These are phyloP conservation scores for Podaxis carcinomalis DNA, from an alignment of 768 basidiomycete genomes.

Conservation along the genomic window DNA sequence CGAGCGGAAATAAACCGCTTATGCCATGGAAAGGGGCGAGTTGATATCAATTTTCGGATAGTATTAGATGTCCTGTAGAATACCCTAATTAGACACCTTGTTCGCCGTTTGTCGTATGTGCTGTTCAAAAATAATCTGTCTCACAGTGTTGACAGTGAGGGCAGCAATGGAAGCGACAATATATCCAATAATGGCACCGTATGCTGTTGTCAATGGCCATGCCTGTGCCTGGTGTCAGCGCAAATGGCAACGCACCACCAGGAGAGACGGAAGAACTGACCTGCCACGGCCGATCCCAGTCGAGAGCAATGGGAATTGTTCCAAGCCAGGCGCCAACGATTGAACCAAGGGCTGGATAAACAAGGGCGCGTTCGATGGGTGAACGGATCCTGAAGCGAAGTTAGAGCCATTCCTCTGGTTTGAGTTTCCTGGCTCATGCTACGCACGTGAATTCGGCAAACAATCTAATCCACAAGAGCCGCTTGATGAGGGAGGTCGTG, in stretches of 20 bases:
- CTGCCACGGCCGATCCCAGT: constrained; percentile 99
- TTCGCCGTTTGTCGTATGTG: constrained; percentile 9
- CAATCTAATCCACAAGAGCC: constrained; percentile 71
- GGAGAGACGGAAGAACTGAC: constrained; percentile 33
- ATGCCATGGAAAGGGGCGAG: background rate
- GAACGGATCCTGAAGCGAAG: constrained; percentile 40
- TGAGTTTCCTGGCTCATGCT: background rate
- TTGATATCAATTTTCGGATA: background rate
- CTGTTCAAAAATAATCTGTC: constrained; percentile 36
- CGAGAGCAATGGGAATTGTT: constrained; percentile 80
- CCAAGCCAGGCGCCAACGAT: constrained; percentile 79
- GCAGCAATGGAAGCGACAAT: constrained; percentile 55
- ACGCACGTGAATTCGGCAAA: constrained; percentile 83
- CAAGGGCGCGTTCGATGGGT: constrained; percentile 70
- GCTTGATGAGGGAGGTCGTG: constrained; percentile 43
- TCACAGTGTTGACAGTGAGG: constrained; percentile 38
- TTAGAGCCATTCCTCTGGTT: constrained; percentile 6
- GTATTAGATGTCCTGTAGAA: background rate
- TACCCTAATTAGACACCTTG: constrained; percentile 1
- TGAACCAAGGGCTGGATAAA: constrained; percentile 76
- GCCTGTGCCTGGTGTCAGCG: constrained; percentile 40
- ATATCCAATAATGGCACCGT: constrained; percentile 68
- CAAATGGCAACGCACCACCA: background rate
- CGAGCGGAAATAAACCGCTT: constrained; percentile 1
- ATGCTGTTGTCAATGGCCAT: constrained; percentile 79